Base-by-base conservation (phyloP, 225 moss, liverwort and hornwort genomes). In the Pleurozium schreberi region DNA sequence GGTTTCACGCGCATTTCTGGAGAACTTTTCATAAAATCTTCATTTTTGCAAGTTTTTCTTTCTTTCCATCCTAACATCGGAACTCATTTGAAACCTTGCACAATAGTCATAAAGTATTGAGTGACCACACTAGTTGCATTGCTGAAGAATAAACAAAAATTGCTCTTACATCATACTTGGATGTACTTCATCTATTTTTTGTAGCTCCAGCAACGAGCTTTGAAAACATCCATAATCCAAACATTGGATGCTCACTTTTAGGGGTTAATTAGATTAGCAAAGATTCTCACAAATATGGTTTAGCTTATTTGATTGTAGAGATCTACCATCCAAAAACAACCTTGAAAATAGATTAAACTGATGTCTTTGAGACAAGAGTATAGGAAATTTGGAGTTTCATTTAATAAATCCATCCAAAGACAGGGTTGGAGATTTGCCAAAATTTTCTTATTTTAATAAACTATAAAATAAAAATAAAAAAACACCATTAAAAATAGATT, bases 221-320 rank as follows among this genome's bases (percentile, higher is more conserved):
- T 73, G 4, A 73, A 74, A 18, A 47, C 30, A 30, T 47, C 47
- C 2, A 18, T 30, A 74, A 47, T 11, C 10, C 11, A 6, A 2
- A 11, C 11, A 47, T 47, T 30, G 16, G 18, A 74, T 74, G 28
- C 0, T 0, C 0, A 5, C 7, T 19, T 19, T 31, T 18, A 31
- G 11, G 1, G 1, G 3, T 17, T 43, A 71, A 17, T 1, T 19
- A 49, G 1, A 75, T 19, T 75, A 49, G 33, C 0, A 75, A 0
- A 75, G 1, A 50, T 20, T 20, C 20, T 11, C 3, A 8, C 3
- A 49, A 50, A 4, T 75, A 20, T 20, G 8, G 19, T 33, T 20
- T 19, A 19, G 49, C 0, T 0, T 12, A 49, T 12, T 33, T 75
- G 1, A 30, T 31, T 47, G 18, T 11, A 1, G 11, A 1, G 1